Evolutionary conservation across 148 eudicot species (phyloP), one percentile per base, ranked within the genome.

Genomic region (Silene latifolia): DNA sequence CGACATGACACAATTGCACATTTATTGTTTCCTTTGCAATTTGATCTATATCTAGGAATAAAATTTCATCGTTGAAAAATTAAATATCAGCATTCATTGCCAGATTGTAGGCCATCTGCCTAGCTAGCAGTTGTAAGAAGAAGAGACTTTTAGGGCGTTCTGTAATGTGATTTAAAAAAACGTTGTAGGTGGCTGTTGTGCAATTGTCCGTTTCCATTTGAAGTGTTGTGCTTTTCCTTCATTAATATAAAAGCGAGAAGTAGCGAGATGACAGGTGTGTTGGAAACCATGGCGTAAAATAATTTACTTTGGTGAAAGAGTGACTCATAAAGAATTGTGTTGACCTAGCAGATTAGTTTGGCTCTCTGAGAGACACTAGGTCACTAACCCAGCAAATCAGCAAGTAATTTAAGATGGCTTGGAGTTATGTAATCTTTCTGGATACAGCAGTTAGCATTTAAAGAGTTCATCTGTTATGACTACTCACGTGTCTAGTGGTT

Each of bases 301-400:
- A 67, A 56, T 3, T 57, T 25, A 66, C 54, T 79, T 51, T 59
- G 73, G 74, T 74, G 77, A 59, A 79, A 20, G 63, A 7, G 63
- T 59, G 63, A 74, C 77, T 21, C 63, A 67, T 67, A 57, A 61
- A 74, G 63, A 46, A 67, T n/a, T 74, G 70, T 18, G 72, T 79
- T 78, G 77, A 79, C 81, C 51, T 73, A 25, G 67, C 32, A 29
- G 69, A 59, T 61, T 74, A 32, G 35, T 74, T 74, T 68, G 54
- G 63, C 69, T 63, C 47, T 63, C 61, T 13, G 59, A 12, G 27
- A 70, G 53, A n/a, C 32, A 62, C 29, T 27, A 27, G 1, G 29
- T 27, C 29, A 27, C 29, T 66, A n/a, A 53, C 63, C 56, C 71
- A 9, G 64, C 56, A 69, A 32, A 68, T 18, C 75, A 21, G 56